phyloP scores from a whole-genome alignment of 768 basidiomycete species.

The Saitozyma sp. region DNA sequence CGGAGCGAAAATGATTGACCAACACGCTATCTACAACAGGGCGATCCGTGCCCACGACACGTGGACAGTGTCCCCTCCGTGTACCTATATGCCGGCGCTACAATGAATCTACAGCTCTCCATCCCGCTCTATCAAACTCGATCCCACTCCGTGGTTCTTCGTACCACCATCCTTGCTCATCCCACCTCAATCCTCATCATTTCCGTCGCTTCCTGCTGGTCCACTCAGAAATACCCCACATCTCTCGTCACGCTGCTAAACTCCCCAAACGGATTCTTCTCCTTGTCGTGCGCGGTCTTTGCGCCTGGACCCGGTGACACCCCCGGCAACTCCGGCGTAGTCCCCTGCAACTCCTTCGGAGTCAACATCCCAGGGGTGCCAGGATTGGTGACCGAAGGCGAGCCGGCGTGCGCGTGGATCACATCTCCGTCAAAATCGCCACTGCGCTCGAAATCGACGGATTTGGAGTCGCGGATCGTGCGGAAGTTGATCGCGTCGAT shows the following conservation, averaged over 20 bases:
- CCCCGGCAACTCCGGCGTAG: slow-evolving; percentile 4
- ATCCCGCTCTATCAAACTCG: neutral
- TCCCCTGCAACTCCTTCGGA: slow-evolving; percentile 41
- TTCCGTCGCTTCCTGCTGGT: neutral
- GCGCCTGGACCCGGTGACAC: slow-evolving; percentile 3
- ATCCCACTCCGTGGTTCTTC: neutral
- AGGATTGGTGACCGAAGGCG: slow-evolving; percentile 40
- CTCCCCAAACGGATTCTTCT: slow-evolving; percentile 74
- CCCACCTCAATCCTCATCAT: neutral
- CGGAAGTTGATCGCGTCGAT: slow-evolving; percentile 87
- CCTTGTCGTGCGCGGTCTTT: slow-evolving; percentile 34
- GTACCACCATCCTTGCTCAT: neutral
- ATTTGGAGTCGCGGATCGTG: slow-evolving; percentile 82
- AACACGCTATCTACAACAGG: neutral
- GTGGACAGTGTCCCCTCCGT: neutral
- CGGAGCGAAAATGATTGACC: neutral
- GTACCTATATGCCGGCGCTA: neutral
- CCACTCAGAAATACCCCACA: slow-evolving; percentile 35
- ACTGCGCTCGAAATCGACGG: slow-evolving; percentile 72
- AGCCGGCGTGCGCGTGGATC: slow-evolving; percentile 52
- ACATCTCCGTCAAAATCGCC: slow-evolving; percentile 66
- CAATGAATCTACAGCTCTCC: neutral
- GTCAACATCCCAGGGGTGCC: slow-evolving; percentile 50
- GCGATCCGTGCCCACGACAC: neutral
- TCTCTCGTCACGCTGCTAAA: slow-evolving; percentile 80